Percentiles rank a stretch among this genome's conserved stretches.
These are phyloP conservation scores for Peniophora sp. DNA, from an alignment of 1,284 basidiomycete species.

Conservation along the genomic window DNA sequence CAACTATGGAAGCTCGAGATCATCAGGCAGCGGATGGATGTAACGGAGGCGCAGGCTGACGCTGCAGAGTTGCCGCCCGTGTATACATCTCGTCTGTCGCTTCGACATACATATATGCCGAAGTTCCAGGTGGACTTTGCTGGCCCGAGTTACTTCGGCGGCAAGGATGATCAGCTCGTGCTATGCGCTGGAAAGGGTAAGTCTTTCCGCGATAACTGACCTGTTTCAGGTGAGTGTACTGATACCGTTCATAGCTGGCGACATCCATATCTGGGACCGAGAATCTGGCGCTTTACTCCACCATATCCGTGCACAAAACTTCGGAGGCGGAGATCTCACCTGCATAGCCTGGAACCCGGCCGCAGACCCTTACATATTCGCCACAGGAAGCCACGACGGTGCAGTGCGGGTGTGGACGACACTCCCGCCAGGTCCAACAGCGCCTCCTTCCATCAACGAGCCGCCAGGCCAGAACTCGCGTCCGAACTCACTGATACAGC, in stretches of 20 bases:
- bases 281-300: slow-evolving; percentile 64
- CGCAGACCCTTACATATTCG: slow-evolving; percentile 69
- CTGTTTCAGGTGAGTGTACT: background rate
- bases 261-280: slow-evolving; percentile 80
- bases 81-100: slow-evolving; percentile 38
- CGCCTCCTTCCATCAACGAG: slow-evolving; percentile 2
- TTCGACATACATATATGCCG: slow-evolving; percentile 66
- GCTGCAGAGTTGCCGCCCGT: slow-evolving; percentile 12
- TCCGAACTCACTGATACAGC: background rate
- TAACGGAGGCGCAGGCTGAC: background rate
- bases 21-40: slow-evolving; percentile 42
- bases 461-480: background rate
- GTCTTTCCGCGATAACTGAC: slow-evolving; percentile 2
- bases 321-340: slow-evolving; percentile 59
- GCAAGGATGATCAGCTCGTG: slow-evolving; percentile 67
- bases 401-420: slow-evolving; percentile 64
- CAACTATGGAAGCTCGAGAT: slow-evolving; percentile 73
- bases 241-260: slow-evolving; percentile 44
- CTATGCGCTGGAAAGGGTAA: slow-evolving; percentile 69
- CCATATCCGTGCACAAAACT: slow-evolving; percentile 50
- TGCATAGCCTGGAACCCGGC: slow-evolving; percentile 72
- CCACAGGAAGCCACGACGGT: slow-evolving; percentile 71
- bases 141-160: slow-evolving; percentile 74
- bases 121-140: slow-evolving; percentile 64
- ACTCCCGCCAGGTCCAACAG: background rate